phyloP scores from a whole-genome alignment of 2,329 filamentous ascomycete species.

The Cadophora sp. region DNA sequence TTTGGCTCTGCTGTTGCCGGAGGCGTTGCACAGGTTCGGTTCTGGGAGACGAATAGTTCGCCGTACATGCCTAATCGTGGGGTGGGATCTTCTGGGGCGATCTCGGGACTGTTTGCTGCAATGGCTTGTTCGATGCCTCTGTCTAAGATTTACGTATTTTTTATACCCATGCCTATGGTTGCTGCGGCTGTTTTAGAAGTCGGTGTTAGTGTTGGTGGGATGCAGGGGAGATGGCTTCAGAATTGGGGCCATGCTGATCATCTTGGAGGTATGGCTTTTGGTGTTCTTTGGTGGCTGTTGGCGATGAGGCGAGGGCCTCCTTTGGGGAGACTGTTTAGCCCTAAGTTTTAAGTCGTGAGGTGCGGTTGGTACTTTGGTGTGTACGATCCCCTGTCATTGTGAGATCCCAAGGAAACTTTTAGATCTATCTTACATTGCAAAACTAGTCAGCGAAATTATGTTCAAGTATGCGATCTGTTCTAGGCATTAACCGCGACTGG shows the following conservation, averaged over 20 bases:
- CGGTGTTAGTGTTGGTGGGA: conserved; percentile 22
- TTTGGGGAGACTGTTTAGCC: neutral
- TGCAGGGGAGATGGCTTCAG: conserved; percentile 23
- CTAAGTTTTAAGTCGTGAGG: neutral
- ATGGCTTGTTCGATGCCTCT: conserved; percentile 18
- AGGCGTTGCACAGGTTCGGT: conserved; percentile 18
- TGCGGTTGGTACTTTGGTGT: neutral
- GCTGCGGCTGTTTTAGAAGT: neutral
- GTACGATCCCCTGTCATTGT: no score
- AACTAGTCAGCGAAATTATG: neutral
- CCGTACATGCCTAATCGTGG: neutral
- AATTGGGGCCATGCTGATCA: conserved; percentile 31
- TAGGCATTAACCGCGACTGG: no score
- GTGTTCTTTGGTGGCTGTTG: conserved; percentile 15
- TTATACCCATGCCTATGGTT: conserved; percentile 30
- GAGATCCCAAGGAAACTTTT: no score
- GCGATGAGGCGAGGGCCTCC: conserved; percentile 16
- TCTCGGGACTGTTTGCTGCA: conserved; percentile 26
- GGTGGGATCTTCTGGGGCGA: conserved; percentile 28
- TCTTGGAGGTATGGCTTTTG: conserved; percentile 29
- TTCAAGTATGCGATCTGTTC: no score
- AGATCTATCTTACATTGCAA: neutral
- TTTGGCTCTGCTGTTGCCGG: conserved; percentile 33
- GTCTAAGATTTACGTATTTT: conserved; percentile 7
- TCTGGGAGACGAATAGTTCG: conserved; percentile 20